phyloP scores from a whole-genome alignment of 495 filamentous ascomycete species.

The Tuber melanosporum region DNA sequence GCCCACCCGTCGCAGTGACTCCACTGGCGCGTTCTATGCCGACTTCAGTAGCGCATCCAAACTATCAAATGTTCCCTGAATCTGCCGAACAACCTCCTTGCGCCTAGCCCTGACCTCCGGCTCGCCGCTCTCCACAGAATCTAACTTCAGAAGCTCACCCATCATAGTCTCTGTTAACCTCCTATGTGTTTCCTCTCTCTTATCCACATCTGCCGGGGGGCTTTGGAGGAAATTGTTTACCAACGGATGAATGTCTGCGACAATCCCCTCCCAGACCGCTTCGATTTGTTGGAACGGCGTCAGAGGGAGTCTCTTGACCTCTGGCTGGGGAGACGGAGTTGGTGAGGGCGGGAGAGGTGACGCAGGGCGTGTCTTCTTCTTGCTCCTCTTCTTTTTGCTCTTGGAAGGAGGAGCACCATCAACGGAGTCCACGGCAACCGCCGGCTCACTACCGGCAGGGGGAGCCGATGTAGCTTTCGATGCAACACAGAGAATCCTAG shows the following conservation, averaged over 20 bases:
- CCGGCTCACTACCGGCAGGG: conserved; percentile 5
- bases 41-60: conserved; percentile 50
- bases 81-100: conserved; percentile 68
- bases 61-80: conserved; percentile 58
- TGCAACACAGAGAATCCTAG: conserved; percentile 32
- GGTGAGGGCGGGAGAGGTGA: conserved; percentile 4
- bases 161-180: conserved; percentile 77
- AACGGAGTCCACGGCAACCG: background rate
- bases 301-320: conserved; percentile 9
- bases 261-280: conserved; percentile 60
- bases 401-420: conserved; percentile 11
- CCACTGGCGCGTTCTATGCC: background rate
- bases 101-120: conserved; percentile 57
- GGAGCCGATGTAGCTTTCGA: conserved; percentile 7
- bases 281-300: conserved; percentile 65
- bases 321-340: background rate
- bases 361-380: conserved; percentile 13
- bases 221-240: conserved; percentile 57
- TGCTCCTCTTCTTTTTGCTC: conserved; percentile 33
- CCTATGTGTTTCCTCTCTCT: conserved; percentile 66
- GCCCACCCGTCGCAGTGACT: background rate
- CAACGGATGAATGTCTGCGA: conserved; percentile 58
- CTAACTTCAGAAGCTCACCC: conserved; percentile 76
- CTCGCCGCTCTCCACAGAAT: conserved; percentile 71
- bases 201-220: conserved; percentile 57